phyloP scores from a whole-genome alignment of 805 yeast species.

The Cyberlindnera mississippiensis region DNA sequence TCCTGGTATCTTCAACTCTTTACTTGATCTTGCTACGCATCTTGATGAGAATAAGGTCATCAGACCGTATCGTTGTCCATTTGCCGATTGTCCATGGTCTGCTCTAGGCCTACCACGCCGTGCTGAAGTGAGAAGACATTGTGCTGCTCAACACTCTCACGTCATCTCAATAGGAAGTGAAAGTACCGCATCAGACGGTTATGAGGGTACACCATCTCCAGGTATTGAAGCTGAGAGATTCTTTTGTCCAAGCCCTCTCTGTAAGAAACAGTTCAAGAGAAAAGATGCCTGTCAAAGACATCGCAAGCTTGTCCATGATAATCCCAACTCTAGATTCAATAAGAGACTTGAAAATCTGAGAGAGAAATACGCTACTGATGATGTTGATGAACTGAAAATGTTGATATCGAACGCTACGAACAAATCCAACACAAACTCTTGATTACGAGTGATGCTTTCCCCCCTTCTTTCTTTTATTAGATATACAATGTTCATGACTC shows the following conservation, averaged over 20 bases:
- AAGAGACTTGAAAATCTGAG: slow-evolving; percentile 23
- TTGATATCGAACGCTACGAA: slow-evolving; percentile 1
- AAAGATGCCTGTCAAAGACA: slow-evolving; percentile 54
- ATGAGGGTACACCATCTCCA: neutral
- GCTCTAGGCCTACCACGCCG: slow-evolving; percentile 45
- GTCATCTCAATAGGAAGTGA: slow-evolving; percentile 5
- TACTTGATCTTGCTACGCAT: slow-evolving; percentile 39
- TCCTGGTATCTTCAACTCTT: slow-evolving; percentile 34
- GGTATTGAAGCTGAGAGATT: slow-evolving; percentile 6
- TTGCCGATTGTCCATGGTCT: slow-evolving; percentile 44
- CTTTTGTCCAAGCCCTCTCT: slow-evolving; percentile 32
- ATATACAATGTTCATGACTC: too few species aligned
- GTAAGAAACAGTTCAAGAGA: slow-evolving; percentile 47
- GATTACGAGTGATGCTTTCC: too few species aligned
- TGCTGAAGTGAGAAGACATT: slow-evolving; percentile 47
- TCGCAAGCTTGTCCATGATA: slow-evolving; percentile 45
- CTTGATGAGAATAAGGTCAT: slow-evolving; percentile 37
- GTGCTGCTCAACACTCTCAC: slow-evolving; percentile 40
- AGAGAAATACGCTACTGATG: slow-evolving; percentile 7
- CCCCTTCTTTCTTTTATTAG: too few species aligned
- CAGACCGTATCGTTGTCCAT: slow-evolving; percentile 43
- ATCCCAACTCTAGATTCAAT: slow-evolving; percentile 38
- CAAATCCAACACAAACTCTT: neutral
- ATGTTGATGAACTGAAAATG: slow-evolving; percentile 4
- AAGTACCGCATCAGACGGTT: neutral